Base-by-base conservation (phyloP, 345 rosid genomes). In the Salix viminalis region DNA sequence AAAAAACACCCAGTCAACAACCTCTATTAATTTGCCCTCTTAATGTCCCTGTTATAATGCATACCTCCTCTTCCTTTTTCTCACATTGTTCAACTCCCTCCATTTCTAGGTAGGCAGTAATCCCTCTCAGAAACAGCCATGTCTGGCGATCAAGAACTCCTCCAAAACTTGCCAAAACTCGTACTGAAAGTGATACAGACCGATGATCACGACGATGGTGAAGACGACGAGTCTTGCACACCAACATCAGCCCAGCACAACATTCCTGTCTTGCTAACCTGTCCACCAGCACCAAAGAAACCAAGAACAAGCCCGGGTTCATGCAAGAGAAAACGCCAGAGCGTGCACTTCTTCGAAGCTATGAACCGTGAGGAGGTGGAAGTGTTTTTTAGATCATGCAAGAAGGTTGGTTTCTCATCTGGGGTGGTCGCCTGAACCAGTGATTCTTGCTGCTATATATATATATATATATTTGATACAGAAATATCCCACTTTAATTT, bases 281-380 rank as follows among this genome's bases (percentile, higher is more conserved):
- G 85, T 69, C 87, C 85, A 13, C 75, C 80, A 1, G 77, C 83
- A 32, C 87, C 79, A 2, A 28, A 24, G 54, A 84, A 81, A 58
- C 79, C 79, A 4, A 50, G 36, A 34, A 75, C n/a, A 76, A 68
- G 36, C 39, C 30, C 56, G 7, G 72, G 36, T 44, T 60, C 79
- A 46, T 70, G 83, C 70, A 79, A 76, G 30, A 77, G 79, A 44
- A 74, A 77, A 70, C 52, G 62, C 65, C 73, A 48, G 6, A 60
- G 37, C 26, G 21, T 79, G 30, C 50, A 79, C 28, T 84, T 84
- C 79, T 81, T 81, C 58, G 77, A 84, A 77, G 82, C 67, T 69
- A 56, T 60, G 73, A 61, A 81, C 69, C 32, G 76, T 4, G 79
- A 70, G 23, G 61, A 56, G 61, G 61, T 56, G 61, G 61, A 56